A percentile compares a stretch with the other conserved stretches of the same genome.
These are phyloP conservation scores for Boletus rubropictus DNA, from an alignment of 768 basidiomycete species.

Conservation along the genomic window DNA sequence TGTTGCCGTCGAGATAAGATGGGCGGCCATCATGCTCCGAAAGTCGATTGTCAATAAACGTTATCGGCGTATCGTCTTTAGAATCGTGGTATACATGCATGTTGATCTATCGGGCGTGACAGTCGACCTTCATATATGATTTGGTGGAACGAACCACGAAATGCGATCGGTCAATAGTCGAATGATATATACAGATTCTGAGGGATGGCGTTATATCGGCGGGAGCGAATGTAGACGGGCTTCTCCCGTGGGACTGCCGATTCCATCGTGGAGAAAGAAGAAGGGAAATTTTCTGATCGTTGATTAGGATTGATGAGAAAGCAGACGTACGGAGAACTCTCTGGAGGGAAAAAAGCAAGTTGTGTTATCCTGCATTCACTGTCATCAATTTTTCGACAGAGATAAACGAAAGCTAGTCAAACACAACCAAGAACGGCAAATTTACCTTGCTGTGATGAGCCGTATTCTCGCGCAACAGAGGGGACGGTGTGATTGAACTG, in stretches of 20 bases:
- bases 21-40: not conserved
- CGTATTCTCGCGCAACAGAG: not conserved
- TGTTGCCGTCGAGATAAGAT: not conserved
- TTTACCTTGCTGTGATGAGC: not conserved
- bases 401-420: not conserved
- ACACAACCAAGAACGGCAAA: no score
- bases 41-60: not conserved
- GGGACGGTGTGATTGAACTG: not conserved
- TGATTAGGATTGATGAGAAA: conserved; percentile 1
- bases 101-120: not conserved
- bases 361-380: not conserved
- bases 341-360: not conserved
- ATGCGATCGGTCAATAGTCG: not conserved
- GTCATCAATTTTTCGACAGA: no score
- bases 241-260: conserved; percentile 6
- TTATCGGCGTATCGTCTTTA: not conserved
- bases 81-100: not conserved
- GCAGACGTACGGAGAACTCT: conserved; percentile 1
- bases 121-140: not conserved
- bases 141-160: not conserved
- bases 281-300: not conserved
- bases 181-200: not conserved
- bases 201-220: not conserved
- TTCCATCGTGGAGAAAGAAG: conserved; percentile 14
- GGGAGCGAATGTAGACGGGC: not conserved